Evolutionary conservation across 768 basidiomycete genomes (phyloP), one percentile per base, ranked within the genome.

Genomic region (Leccinum broughii): DNA sequence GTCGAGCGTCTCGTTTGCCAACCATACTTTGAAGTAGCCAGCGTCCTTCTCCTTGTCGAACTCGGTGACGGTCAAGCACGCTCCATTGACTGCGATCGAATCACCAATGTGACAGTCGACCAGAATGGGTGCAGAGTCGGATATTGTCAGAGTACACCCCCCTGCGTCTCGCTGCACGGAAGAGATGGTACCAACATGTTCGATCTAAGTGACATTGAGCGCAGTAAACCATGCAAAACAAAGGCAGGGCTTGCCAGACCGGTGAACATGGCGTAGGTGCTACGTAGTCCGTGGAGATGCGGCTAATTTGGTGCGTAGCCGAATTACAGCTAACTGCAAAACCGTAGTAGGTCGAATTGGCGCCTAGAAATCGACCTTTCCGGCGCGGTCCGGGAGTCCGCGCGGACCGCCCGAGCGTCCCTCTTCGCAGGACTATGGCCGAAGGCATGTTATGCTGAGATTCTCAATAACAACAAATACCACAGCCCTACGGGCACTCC

Each of bases 1-100:
- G 55, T 85, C 81, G 58, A 99, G 77, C 14, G 97, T 98, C 79
- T 99, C 97, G 66, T 96, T 95, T 50, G 96, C 95, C 54, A 99
- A 78, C 83, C 95, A 96, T 51, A 98, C 93, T 69, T 85, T 91
- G 80, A 99, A 98, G 83, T 85, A 90, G 6, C 92, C 92, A 1
- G 85, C 87, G 2, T 81, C 66, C 48, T 80, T 77, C 34, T 75
- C 76, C 62, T 79, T 74, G 68, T 90, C 81, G 68, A 96, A 98
- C 68, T 85, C 86, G 2, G 89, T 95, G 49, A 96, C 96, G 0
- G 97, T 98, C 70, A 99, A 72, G 71, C 97, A 98, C 34, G 83
- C 83, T 15, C 93, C 91, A 61, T 92, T 90, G 63, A 94, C 89
- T 46, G 91, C 90, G 57, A 96, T 98, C 24, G 93, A 95, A 78